These are phyloP conservation scores for Microbotryum saponariae DNA, from an alignment of 1,284 basidiomycete genomes.

Conservation along the genomic window DNA sequence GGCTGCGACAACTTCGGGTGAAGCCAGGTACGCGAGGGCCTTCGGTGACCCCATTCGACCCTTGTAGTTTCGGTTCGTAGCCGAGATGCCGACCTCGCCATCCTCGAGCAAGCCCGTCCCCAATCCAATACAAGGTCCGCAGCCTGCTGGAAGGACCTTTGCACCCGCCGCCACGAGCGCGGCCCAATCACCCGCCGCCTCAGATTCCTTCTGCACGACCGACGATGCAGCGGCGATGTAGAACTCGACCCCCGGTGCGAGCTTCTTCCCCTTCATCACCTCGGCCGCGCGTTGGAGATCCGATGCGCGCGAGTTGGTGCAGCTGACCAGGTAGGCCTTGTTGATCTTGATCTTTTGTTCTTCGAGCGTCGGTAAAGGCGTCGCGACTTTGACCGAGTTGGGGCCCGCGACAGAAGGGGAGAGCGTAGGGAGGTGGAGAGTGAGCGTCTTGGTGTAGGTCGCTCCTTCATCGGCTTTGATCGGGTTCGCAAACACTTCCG, in stretches of 20 bases:
- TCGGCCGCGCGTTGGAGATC: conserved; percentile 87
- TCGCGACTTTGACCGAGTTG: conserved; percentile 94
- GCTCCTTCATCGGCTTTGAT: conserved; percentile 70
- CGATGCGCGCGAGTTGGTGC: conserved; percentile 93
- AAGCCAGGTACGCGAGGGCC: conserved; percentile 89
- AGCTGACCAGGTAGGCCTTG: conserved; percentile 97
- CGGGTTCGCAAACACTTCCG: conserved; percentile 53
- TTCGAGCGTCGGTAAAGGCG: conserved; percentile 74
- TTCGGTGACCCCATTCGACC: conserved; percentile 95
- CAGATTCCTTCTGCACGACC: conserved; percentile 81
- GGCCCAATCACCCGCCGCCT: conserved; percentile 80
- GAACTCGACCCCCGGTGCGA: conserved; percentile 88
- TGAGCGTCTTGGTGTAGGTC: conserved; percentile 77
- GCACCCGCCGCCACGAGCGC: conserved; percentile 78
- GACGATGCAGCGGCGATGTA: conserved; percentile 95
- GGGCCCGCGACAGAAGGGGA: conserved; percentile 94
- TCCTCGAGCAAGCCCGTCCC: conserved; percentile 88
- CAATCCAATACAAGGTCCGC: conserved; percentile 95
- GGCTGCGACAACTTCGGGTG: conserved; percentile 92
- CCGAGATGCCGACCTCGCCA: conserved; percentile 90
- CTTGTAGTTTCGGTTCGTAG: conserved; percentile 98
- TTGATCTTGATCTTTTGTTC: conserved; percentile 71
- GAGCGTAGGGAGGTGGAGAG: conserved; percentile 86
- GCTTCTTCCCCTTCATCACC: conserved; percentile 74
- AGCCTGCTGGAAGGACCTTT: conserved; percentile 86